Evolutionary conservation across 163 green algal species (phyloP), one percentile per base, ranked within the genome.

Genomic region (Scenedesmus sp.): DNA sequence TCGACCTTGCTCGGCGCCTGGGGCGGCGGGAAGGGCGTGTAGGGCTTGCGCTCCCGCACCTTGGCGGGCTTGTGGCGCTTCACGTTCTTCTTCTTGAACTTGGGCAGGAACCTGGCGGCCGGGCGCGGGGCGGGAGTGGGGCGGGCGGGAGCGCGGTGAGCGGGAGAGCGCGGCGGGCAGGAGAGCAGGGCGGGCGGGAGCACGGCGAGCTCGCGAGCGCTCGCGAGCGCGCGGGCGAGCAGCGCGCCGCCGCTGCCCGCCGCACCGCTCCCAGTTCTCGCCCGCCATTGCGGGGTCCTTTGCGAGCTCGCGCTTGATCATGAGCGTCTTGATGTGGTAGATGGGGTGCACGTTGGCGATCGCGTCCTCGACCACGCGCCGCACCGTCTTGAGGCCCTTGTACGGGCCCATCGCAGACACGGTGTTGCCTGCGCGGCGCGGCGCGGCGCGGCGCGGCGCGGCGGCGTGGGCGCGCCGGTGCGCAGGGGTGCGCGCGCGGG

Each of bases 81-180:
- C 11, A 99, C 93, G 81, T 98, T 99, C 90, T 97, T 98, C 92
- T 98, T 98, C 86, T 98, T 98, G 88, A 99, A 99, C 67, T 98
- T 99, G 48, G 96, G 96, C 73, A 99, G 85, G 85, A 99, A 99
- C 70, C 96, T 90, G 70, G 3, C 39, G 39, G 39, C n/a, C n/a
- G 39, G 39, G 39, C 39, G 39, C 6, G 7, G 39, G 39, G 39
- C 10, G 6, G 39, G 7, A 10, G 39, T 10, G 10, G 39, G 7
- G 10, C 7, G 7, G 39, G 39, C 39, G 39, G 39, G 39, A 47
- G 39, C 39, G 39, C 39, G 39, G n/a, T n/a, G 45, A 14, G 45
- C 45, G 45, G 14, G 45, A 22, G 11, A 14, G 45, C 13, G 13
- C 45, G 45, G 45, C 14, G 13, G 45, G 45, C 45, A 53, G n/a